Base-by-base conservation (phyloP, 148 eudicot species). In the Amaranthus hypochondriacus region DNA sequence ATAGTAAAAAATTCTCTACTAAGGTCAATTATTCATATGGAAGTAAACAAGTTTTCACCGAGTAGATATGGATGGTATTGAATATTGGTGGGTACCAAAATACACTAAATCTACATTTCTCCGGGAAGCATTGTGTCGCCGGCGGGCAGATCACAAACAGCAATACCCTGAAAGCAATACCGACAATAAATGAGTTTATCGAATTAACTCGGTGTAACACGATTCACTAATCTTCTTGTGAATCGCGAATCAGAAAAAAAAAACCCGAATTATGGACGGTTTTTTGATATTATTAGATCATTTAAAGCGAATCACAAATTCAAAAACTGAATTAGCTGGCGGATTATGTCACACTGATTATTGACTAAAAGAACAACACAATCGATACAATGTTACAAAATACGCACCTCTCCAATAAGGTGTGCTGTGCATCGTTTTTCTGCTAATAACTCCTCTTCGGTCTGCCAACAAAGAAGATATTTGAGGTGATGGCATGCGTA, bases 371-470 rank as follows among this genome's bases (percentile, higher is more conserved):
- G 39, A 28, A 28, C 39, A 28, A 28, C 39, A 28, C 39, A 28
- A 28, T 28, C 39, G 39, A 28, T 28, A 28, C 39, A 28, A 28
- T 28, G 39, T 28, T 28, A 28, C 39, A 28, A 28, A 6, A 56
- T 8, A 62, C 83, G 63, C 70, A 92, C 98, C 88, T 95, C 97
- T 82, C 99, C 99, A 4, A 87, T 95, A 46, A 95, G 89, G 80
- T 95, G 99, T 44, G 91, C 99, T 15, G 88, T 90, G 81, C 99
- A 95, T 82, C 85, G 87, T 85, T 92, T 87, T 87, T 95, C 99
- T 4, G 99, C 97, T 51, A 95, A 86, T 72, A 95, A 78, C 71
- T 95, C 99, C 4, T 88, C 99, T 81, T 95, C 99, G 15, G 84
- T 79, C 99, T 95, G 96, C 79, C 72, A 61, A 73, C 76, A 5